Evolutionary conservation across 2,329 filamentous ascomycete genomes (phyloP).

Genomic region (Cladorrhinum sp.): DNA sequence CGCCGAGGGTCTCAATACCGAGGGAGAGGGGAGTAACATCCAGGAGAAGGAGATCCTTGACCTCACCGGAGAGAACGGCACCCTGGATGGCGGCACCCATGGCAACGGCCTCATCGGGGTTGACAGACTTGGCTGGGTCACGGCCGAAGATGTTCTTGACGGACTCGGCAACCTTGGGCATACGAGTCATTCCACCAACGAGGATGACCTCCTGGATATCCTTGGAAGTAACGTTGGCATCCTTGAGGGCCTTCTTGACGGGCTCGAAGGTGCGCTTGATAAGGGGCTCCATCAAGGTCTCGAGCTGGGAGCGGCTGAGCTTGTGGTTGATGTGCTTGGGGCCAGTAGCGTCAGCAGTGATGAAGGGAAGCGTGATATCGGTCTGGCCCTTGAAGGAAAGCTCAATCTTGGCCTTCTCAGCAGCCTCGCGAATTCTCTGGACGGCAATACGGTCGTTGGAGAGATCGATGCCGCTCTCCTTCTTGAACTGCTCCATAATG

Average conservation of each 20-base stretch:
- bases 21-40: slow-evolving; percentile 95
- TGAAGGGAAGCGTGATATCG: slow-evolving; percentile 98
- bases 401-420: slow-evolving; percentile 99
- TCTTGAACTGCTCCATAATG: slow-evolving; percentile 95
- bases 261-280: slow-evolving; percentile 85
- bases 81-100: slow-evolving; percentile 97
- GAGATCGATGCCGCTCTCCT: slow-evolving; percentile 87
- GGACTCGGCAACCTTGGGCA: slow-evolving; percentile 96
- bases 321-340: slow-evolving; percentile 98
- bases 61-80: slow-evolving; percentile 93
- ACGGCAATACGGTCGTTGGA: slow-evolving; percentile 95
- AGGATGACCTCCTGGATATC: slow-evolving; percentile 98
- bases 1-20: slow-evolving; percentile 96
- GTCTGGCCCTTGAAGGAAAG: slow-evolving; percentile 92
- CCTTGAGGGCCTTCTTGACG: slow-evolving; percentile 95
- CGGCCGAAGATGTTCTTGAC: slow-evolving; percentile 97
- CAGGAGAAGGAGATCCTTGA: slow-evolving; percentile 91
- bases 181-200: slow-evolving; percentile 98
- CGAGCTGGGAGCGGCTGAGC: slow-evolving; percentile 87
- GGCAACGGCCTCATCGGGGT: slow-evolving; percentile 96
- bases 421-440: slow-evolving; percentile 96
- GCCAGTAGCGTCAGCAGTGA: slow-evolving; percentile 90
- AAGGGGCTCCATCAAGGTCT: slow-evolving; percentile 86
- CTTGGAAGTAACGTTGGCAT: slow-evolving; percentile 84
- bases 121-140: slow-evolving; percentile 95